These are phyloP conservation scores for Entamoeba moshkovskii DNA, from an alignment of 208 protist species.

Conservation along the genomic window DNA sequence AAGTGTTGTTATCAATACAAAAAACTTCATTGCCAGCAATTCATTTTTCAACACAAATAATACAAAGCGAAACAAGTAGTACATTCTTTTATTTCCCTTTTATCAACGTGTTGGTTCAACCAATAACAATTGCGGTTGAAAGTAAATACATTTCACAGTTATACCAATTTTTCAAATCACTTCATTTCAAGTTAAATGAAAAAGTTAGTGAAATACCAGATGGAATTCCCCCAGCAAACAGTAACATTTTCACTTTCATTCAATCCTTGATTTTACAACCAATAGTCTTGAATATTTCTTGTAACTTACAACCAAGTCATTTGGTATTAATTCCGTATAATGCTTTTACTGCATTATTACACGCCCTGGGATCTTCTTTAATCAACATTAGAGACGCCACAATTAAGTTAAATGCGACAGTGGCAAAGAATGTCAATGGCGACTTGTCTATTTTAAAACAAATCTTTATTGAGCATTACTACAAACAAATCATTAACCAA, in stretches of 20 bases:
- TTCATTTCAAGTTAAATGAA: neutral
- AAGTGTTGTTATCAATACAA: neutral
- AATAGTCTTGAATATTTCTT: neutral
- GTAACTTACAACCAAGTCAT: neutral
- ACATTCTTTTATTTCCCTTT: neutral
- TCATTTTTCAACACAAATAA: neutral
- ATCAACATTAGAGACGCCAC: neutral
- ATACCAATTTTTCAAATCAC: neutral
- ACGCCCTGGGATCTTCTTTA: neutral
- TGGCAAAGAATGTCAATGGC: neutral
- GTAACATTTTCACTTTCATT: neutral
- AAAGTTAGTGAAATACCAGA: neutral
- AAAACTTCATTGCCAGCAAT: neutral
- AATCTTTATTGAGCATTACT: neutral
- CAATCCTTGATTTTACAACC: neutral
- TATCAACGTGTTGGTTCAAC: neutral
- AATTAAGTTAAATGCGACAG: neutral
- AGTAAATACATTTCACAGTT: neutral
- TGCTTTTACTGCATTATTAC: neutral
- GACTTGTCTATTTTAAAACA: neutral
- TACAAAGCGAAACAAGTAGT: neutral
- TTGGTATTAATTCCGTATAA: neutral
- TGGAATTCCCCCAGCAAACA: neutral
- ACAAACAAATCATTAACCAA: neutral
- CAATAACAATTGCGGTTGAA: neutral